Base-by-base conservation (phyloP, 1,139 yeast species). In the Hanseniaspora uvarum region DNA sequence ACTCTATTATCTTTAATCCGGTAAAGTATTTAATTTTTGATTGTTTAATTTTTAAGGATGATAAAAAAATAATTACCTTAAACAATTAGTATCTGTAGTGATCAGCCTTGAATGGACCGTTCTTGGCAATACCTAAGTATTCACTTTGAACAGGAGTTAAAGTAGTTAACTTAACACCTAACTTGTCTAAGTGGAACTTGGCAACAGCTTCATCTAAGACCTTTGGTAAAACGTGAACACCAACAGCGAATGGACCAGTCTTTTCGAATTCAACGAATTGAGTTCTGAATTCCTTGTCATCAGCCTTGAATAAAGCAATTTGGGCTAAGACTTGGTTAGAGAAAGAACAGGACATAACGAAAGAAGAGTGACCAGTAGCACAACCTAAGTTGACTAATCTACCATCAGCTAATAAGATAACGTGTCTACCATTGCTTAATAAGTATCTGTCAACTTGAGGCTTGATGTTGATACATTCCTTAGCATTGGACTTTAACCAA, bases 291-390 rank as follows among this genome's bases (percentile, higher is more conserved):
- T 71, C 81, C 59, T 72, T 76, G 75, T 92, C 89, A 60, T 84
- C 70, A 67, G 95, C 83, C 75, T 89, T 92, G 94, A 78, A 92
- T 70, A 92, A 80, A 68, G 98, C 99, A 69, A 94, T 89, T 80
- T 92, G 99, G 66, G 99, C 99, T 72, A 92, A 81, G 62, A 92
- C 98, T 79, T 92, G 99, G 86, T 92, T 92, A 66, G 97, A 87
- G 95, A 92, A 92, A 58, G 98, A 92, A 80, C 98, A 92, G 61
- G 97, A 89, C 99, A 92, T 92, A 71, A 92, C 98, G 71, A 92
- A 92, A 54, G 97, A 88, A 58, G 98, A 86, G 81, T 92, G 99
- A 71, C 99, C 99, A 70, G 98, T 94, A 72, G 98, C 99, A 79
- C 98, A 94, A 68, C 99, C 99, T 73, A 92, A 81, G 89, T 92